phyloP scores from a whole-genome alignment of 306 rosid genomes.

The Spatholobus suberectus region DNA sequence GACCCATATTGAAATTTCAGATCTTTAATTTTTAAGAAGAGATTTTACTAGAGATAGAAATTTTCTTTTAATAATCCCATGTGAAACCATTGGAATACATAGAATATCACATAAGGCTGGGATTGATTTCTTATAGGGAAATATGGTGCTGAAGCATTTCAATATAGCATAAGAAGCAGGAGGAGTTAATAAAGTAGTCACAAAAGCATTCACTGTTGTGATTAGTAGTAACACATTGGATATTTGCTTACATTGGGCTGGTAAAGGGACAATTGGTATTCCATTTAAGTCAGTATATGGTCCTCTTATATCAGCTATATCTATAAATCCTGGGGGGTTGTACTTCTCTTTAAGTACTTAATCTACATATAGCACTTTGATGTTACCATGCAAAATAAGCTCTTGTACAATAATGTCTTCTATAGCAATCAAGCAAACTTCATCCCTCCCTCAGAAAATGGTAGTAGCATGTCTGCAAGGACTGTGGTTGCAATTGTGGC shows the following conservation, averaged over 20 bases:
- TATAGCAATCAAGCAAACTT: slow-evolving; percentile 42
- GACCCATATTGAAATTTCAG: too few relatives aligned
- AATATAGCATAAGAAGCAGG: slow-evolving; percentile 49
- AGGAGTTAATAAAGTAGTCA: slow-evolving; percentile 33
- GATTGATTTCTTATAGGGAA: slow-evolving; percentile 31
- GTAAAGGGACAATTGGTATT: slow-evolving; percentile 56
- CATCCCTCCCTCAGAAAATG: slow-evolving; percentile 37
- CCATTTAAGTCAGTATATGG: slow-evolving; percentile 49
- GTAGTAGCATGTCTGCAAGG: slow-evolving; percentile 31
- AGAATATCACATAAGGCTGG: not conserved
- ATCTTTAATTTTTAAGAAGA: too few relatives aligned
- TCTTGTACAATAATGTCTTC: not conserved
- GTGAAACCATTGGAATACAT: not conserved
- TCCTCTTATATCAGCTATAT: slow-evolving; percentile 54
- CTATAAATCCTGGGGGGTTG: slow-evolving; percentile 45
- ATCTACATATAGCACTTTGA: not conserved
- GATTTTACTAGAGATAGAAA: too few relatives aligned
- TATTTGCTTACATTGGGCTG: slow-evolving; percentile 43
- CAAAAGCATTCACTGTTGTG: not conserved
- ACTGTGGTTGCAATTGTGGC: slow-evolving; percentile 54
- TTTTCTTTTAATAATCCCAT: not conserved
- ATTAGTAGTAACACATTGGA: slow-evolving; percentile 33
- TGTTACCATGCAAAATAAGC: not conserved
- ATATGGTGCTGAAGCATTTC: slow-evolving; percentile 37
- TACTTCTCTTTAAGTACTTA: not conserved